These are phyloP conservation scores for Xylaria bambusicola DNA, from an alignment of 495 filamentous ascomycete species.

Conservation along the genomic window DNA sequence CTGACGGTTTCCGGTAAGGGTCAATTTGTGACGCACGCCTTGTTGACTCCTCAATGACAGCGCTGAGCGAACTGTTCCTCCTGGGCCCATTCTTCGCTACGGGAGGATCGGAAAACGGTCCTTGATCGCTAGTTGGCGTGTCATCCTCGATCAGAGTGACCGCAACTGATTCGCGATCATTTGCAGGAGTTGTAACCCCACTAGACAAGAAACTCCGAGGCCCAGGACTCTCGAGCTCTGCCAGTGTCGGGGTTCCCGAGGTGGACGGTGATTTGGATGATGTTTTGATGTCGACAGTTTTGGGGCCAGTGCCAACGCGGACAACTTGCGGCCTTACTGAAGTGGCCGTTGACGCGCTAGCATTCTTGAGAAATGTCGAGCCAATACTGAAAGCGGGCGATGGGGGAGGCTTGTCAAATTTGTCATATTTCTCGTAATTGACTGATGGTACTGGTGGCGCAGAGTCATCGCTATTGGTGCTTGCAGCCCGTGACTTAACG, in stretches of 20 bases:
- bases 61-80: conserved; percentile 51
- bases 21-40: conserved; percentile 41
- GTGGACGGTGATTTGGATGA: conserved; percentile 31
- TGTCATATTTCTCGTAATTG: conserved; percentile 53
- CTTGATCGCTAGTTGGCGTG: conserved; percentile 49
- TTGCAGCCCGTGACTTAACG: conserved; percentile 65
- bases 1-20: conserved; percentile 20
- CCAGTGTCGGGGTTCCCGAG: conserved; percentile 6
- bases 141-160: conserved; percentile 55
- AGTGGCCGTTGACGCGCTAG: conserved; percentile 53
- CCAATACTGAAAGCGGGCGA: conserved; percentile 63
- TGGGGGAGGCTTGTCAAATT: conserved; percentile 45
- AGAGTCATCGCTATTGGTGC: conserved; percentile 44
- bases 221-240: conserved; percentile 19
- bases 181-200: background rate
- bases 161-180: conserved; percentile 33
- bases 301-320: conserved; percentile 50
- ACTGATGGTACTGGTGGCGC: conserved; percentile 59
- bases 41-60: conserved; percentile 54
- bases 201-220: conserved; percentile 15
- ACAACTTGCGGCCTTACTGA: conserved; percentile 56
- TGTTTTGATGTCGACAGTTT: conserved; percentile 43
- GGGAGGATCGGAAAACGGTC: conserved; percentile 62
- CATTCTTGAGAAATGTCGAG: conserved; percentile 65
- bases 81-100: conserved; percentile 23